Conservation (phyloP, 352 stramenopile species). For the Saprolegnia diclina region DNA sequence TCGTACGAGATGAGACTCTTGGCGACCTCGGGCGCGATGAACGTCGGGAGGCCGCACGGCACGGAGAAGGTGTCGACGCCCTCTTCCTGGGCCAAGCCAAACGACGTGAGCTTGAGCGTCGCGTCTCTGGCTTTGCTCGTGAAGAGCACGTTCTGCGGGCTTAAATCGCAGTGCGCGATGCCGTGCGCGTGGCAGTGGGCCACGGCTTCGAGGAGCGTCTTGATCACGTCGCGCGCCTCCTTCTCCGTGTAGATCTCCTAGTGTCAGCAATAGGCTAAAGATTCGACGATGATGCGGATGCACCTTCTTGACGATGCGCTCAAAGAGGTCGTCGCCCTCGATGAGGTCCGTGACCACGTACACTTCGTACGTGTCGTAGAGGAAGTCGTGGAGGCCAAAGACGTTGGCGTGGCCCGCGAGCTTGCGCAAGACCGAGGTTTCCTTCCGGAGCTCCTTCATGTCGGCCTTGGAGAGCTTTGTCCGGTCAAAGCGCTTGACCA, state of each 20-base stretch:
- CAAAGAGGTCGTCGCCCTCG: slow-evolving; percentile 81
- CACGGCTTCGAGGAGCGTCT: slow-evolving; percentile 71
- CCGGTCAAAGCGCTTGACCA: not conserved
- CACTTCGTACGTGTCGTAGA: slow-evolving; percentile 81
- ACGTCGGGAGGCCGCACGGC: slow-evolving; percentile 6
- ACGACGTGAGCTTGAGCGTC: slow-evolving; percentile 17
- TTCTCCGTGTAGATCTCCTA: slow-evolving; percentile 84
- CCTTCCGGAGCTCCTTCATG: not conserved
- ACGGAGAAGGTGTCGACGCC: not conserved
- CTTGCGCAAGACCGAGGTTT: slow-evolving; percentile 52
- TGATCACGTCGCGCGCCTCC: slow-evolving; percentile 77
- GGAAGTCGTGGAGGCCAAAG: slow-evolving; percentile 89
- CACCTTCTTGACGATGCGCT: slow-evolving; percentile 82
- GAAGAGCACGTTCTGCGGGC: slow-evolving; percentile 31
- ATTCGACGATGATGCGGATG: not conserved
- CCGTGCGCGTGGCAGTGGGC: slow-evolving; percentile 84
- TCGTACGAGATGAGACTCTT: not conserved
- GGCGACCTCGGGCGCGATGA: slow-evolving; percentile 14
- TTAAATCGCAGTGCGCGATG: slow-evolving; percentile 74
- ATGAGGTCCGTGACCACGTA: slow-evolving; percentile 89
- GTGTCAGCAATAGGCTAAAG: slow-evolving; percentile 35
- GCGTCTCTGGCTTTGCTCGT: slow-evolving; percentile 1
- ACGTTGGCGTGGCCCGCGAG: slow-evolving; percentile 84
- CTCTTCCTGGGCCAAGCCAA: slow-evolving; percentile 5
- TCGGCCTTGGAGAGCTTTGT: not conserved